Percentiles rank a stretch among this genome's conserved stretches.
Evolutionary conservation across 2,329 filamentous ascomycete species (phyloP).

Genomic region (Macrophomina phaseolina): DNA sequence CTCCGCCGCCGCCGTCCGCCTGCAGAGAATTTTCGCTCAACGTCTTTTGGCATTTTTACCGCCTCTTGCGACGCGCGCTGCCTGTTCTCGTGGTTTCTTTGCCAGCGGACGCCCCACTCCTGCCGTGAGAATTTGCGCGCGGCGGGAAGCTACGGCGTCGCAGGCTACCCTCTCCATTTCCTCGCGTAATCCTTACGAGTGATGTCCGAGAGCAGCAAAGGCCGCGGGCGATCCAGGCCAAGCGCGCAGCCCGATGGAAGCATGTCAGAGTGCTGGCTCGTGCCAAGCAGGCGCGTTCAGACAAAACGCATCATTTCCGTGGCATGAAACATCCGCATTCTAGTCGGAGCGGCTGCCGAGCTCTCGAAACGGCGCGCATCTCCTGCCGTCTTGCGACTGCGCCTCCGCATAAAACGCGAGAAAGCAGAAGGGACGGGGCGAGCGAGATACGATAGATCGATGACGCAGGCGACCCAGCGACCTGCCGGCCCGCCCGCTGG

Average conservation of each 20-base stretch:
- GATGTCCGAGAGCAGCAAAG: slow-evolving; percentile 19
- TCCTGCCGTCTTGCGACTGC: slow-evolving; percentile 2
- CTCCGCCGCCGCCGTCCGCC: slow-evolving; percentile 26
- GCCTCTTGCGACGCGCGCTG: slow-evolving; percentile 6
- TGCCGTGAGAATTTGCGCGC: slow-evolving; percentile 24
- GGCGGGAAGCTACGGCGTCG: slow-evolving; percentile 21
- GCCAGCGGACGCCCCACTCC: slow-evolving; percentile 23
- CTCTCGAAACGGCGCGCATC: slow-evolving; percentile 11
- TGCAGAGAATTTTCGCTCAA: slow-evolving; percentile 28
- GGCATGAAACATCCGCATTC: slow-evolving; percentile 24
- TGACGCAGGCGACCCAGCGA: slow-evolving; percentile 12
- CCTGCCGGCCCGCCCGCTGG: slow-evolving; percentile 6
- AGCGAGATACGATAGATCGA: background rate
- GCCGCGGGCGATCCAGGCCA: slow-evolving; percentile 12
- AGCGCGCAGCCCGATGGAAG: slow-evolving; percentile 21
- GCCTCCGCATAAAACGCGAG: slow-evolving; percentile 12
- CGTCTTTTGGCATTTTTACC: slow-evolving; percentile 16
- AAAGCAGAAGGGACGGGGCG: background rate
- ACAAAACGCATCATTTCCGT: slow-evolving; percentile 24
- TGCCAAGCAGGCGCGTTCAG: slow-evolving; percentile 20
- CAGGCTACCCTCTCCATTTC: slow-evolving; percentile 17
- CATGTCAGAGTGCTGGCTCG: slow-evolving; percentile 20
- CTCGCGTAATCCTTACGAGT: slow-evolving; percentile 26
- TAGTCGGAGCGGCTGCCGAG: slow-evolving; percentile 17
- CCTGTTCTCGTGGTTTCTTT: slow-evolving; percentile 23